A percentile compares a stretch with the other conserved stretches of the same genome.
Conservation (phyloP, 1,139 yeast species). For the Ashbya aceris region DNA sequence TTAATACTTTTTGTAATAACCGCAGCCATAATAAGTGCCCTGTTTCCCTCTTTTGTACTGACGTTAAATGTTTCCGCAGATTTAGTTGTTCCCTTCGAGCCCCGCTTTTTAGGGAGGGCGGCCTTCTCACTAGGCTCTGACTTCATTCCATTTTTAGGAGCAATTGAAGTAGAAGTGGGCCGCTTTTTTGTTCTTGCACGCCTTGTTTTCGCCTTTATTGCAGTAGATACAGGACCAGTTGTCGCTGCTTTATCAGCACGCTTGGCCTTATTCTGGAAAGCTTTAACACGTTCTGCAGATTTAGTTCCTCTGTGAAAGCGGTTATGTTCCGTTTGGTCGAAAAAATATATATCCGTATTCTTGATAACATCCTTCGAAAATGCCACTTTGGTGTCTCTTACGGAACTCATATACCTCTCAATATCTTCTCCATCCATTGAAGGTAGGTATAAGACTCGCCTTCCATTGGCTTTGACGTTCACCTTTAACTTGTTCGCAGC, state of each 20-base stretch:
- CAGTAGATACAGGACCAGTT: neutral
- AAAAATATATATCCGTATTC: conserved; percentile 28
- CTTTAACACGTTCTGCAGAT: conserved; percentile 27
- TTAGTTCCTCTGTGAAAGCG: conserved; percentile 24
- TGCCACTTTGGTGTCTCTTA: conserved; percentile 22
- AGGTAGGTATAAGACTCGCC: conserved; percentile 21
- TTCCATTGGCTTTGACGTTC: conserved; percentile 15
- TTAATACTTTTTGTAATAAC: conserved; percentile 29
- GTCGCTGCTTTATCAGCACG: neutral
- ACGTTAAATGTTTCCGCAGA: conserved; percentile 20
- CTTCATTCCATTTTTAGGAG: neutral
- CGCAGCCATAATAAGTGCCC: conserved; percentile 23
- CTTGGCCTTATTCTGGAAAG: conserved; percentile 16
- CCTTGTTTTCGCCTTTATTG: neutral
- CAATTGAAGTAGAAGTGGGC: neutral
- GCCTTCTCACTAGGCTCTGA: conserved; percentile 13
- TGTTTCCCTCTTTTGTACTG: conserved; percentile 22
- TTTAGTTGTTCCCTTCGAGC: conserved; percentile 26
- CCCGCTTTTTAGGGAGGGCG: conserved; percentile 21
- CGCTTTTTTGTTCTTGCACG: conserved; percentile 1
- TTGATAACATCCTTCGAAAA: conserved; percentile 22
- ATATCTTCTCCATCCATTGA: conserved; percentile 15
- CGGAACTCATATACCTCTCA: conserved; percentile 14
- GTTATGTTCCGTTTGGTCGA: conserved; percentile 26
- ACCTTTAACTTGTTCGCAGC: conserved; percentile 17